Evolutionary conservation across 805 yeast species (phyloP).

Genomic region (Ogataea zsoltii): DNA sequence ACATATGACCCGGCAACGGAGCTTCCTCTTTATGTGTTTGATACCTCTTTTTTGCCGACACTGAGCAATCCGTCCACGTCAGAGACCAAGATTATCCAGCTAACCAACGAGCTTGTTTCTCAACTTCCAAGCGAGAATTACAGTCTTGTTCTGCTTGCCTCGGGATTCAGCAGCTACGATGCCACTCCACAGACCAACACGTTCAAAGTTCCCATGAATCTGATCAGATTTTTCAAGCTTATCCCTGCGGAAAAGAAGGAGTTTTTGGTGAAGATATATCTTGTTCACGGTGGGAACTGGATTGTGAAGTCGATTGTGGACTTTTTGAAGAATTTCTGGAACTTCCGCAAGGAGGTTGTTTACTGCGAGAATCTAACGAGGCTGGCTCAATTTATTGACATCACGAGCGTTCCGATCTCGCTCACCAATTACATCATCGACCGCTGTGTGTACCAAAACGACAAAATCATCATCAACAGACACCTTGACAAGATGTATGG

Average conservation of each 20-base stretch:
- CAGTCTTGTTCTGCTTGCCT: constrained; percentile 73
- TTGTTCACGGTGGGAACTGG: constrained; percentile 87
- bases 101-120: constrained; percentile 56
- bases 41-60: constrained; percentile 76
- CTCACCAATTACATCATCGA: constrained; percentile 64
- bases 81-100: constrained; percentile 44
- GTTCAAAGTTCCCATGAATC: constrained; percentile 30
- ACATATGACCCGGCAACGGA: constrained; percentile 65
- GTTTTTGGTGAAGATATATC: constrained; percentile 60
- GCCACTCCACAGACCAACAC: constrained; percentile 13
- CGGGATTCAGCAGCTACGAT: constrained; percentile 63
- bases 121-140: constrained; percentile 63
- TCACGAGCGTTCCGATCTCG: constrained; percentile 74
- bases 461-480: constrained; percentile 53
- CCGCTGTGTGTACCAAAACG: constrained; percentile 55
- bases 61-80: constrained; percentile 30
- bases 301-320: constrained; percentile 77
- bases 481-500: constrained; percentile 36
- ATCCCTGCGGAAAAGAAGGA: constrained; percentile 58
- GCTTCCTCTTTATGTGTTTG: constrained; percentile 78
- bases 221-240: constrained; percentile 47
- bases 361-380: constrained; percentile 38
- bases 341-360: constrained; percentile 26
- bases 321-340: constrained; percentile 58
- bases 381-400: constrained; percentile 58